Base-by-base conservation (phyloP, 208 protist genomes). In the Crithidia bombi region DNA sequence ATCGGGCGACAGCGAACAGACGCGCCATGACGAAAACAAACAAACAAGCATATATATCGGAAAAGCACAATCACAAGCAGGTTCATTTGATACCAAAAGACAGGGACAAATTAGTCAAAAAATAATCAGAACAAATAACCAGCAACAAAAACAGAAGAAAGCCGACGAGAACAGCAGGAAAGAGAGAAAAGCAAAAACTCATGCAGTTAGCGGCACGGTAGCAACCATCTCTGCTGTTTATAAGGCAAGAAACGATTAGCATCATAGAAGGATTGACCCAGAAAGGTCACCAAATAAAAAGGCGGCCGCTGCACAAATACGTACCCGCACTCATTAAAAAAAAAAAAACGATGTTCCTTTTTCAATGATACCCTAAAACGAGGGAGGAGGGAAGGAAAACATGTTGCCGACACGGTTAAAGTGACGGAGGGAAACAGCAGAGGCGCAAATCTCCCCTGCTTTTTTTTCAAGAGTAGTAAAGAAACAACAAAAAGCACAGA, bases 61-160 rank as follows among this genome's bases (percentile, higher is more conserved):
- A n/a, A n/a, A n/a, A n/a, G n/a, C n/a, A n/a, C n/a, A n/a, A n/a
- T n/a, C n/a, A n/a, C n/a, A n/a, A n/a, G n/a, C n/a, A n/a, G n/a
- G n/a, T n/a, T n/a, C n/a, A n/a, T n/a, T 41, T 15, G 33, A 41
- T 35, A 35, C 9, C 17, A 7, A 50, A 39, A 49, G 44, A 5
- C 6, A 28, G n/a, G 9, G 19, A 44, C 21, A 68, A 69, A 74
- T 61, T 51, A 58, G 50, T 59, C 28, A 61, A 58, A 63, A 62
- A 49, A 39, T 41, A 28, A 25, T 38, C 10, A 32, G 15, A 43
- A n/a, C 28, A 36, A 56, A 36, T 21, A 55, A 36, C 21, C 57
- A 14, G 26, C 43, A 35, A 35, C 3, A 12, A 61, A 47, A 47
- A 61, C 26, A 9, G 54, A 72, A 32, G 50, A 59, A 43, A 56